phyloP scores from a whole-genome alignment of 208 protist species.

The Leptomonas pyrrhocoris region DNA sequence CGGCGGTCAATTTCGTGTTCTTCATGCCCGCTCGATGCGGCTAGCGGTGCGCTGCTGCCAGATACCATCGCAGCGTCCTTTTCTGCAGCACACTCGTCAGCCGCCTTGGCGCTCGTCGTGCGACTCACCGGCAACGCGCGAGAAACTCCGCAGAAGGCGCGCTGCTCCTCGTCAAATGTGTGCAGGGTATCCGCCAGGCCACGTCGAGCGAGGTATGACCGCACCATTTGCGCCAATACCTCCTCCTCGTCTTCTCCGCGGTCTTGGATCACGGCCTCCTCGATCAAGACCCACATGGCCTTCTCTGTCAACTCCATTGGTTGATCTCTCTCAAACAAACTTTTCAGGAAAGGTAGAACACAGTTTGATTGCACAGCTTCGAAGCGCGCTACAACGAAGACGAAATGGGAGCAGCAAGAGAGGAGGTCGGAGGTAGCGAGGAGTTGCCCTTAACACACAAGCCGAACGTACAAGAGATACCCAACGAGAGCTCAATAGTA shows the following conservation, averaged over 20 bases:
- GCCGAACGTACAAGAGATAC: too few species aligned
- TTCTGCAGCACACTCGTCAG: not conserved
- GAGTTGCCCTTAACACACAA: too few species aligned
- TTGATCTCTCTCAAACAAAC: too few species aligned
- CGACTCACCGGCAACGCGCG: too few species aligned
- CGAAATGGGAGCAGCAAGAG: too few species aligned
- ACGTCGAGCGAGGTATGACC: conserved; percentile 66
- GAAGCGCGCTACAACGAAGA: too few species aligned
- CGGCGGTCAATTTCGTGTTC: conserved; percentile 29
- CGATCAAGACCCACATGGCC: conserved; percentile 57
- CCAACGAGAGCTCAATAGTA: too few species aligned
- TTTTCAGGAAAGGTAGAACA: too few species aligned
- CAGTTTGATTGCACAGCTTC: too few species aligned
- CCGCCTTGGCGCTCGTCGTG: not conserved
- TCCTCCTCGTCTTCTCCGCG: conserved; percentile 65
- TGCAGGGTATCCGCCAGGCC: conserved; percentile 64
- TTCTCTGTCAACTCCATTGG: conserved; percentile 27
- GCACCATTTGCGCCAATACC: conserved; percentile 55
- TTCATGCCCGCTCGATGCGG: conserved; percentile 1
- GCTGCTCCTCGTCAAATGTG: conserved; percentile 43
- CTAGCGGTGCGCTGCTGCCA: not conserved
- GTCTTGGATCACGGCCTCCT: conserved; percentile 75
- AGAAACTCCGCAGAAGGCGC: not conserved
- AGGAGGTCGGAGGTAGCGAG: too few species aligned
- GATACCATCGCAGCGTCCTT: not conserved